These are phyloP conservation scores for Coemansia reversa DNA, from an alignment of 192 early-diverging fungal genomes.

Conservation along the genomic window DNA sequence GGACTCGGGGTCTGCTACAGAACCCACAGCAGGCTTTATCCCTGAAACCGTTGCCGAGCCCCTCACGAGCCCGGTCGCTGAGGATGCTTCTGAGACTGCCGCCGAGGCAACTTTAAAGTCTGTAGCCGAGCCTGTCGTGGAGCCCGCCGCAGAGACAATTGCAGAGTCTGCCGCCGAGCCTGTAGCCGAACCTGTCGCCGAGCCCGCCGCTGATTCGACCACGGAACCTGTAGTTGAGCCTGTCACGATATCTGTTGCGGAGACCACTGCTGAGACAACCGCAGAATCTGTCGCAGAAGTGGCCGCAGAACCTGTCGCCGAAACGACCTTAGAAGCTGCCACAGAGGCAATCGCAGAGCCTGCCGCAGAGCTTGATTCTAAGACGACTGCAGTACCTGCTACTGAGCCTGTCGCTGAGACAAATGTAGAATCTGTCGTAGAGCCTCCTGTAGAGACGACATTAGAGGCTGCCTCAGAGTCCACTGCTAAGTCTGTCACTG, in stretches of 20 bases:
- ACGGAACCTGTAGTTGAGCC: no score
- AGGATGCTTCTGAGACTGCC: not conserved
- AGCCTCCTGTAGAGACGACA: slow-evolving; percentile 7
- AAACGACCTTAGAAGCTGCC: no score
- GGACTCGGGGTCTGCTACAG: not conserved
- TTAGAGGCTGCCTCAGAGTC: slow-evolving; percentile 3
- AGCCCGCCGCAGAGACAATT: not conserved
- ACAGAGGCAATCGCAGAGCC: no score
- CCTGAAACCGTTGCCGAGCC: slow-evolving; percentile 2
- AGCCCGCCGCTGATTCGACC: not conserved
- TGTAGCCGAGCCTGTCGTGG: not conserved
- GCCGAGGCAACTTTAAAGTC: not conserved
- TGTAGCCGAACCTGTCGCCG: not conserved
- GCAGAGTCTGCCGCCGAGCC: not conserved
- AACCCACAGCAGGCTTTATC: not conserved
- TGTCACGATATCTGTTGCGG: no score
- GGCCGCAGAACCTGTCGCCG: no score
- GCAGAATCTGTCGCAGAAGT: no score
- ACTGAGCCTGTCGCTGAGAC: not conserved
- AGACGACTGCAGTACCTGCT: no score
- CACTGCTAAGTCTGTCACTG: not conserved
- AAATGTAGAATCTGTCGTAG: not conserved
- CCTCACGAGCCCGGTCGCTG: not conserved
- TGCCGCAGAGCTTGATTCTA: no score
- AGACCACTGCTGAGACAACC: no score